These are phyloP conservation scores for Globisporangium camurandrum DNA, from an alignment of 352 stramenopile genomes.

Conservation along the genomic window DNA sequence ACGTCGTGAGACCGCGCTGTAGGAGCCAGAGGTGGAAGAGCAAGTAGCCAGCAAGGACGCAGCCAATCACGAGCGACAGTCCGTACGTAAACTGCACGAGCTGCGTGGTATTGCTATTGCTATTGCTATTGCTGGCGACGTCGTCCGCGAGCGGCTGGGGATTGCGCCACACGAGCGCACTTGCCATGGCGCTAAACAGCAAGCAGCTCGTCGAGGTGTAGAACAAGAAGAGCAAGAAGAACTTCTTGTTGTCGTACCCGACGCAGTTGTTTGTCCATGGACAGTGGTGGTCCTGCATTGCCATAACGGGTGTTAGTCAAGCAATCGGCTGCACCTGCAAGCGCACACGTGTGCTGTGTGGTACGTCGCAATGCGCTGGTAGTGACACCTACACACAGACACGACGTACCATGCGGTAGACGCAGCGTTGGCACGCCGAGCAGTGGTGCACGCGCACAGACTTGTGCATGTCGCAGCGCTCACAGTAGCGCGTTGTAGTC, in stretches of 20 bases:
- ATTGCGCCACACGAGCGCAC: slow-evolving; percentile 18
- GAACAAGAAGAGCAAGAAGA: slow-evolving; percentile 71
- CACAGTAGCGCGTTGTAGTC: slow-evolving; percentile 48
- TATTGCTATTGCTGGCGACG: no score
- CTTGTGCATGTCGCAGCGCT: slow-evolving; percentile 67
- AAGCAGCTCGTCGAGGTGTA: slow-evolving; percentile 69
- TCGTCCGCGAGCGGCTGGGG: slow-evolving; percentile 2
- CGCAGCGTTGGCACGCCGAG: slow-evolving; percentile 59
- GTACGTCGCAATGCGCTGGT: no score
- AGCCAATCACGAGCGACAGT: slow-evolving; percentile 45
- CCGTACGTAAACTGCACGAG: slow-evolving; percentile 39
- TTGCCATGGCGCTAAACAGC: slow-evolving; percentile 39
- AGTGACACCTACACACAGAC: no score
- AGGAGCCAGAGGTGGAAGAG: slow-evolving; percentile 74
- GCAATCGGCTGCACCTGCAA: neutral
- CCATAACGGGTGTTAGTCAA: neutral
- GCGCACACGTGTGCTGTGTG: no score
- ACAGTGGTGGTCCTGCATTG: slow-evolving; percentile 66
- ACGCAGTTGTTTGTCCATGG: slow-evolving; percentile 84
- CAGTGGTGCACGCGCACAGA: slow-evolving; percentile 62
- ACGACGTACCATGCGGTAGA: slow-evolving; percentile 70
- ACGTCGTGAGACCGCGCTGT: slow-evolving; percentile 52
- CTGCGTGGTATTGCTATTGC: no score
- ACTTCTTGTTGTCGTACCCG: slow-evolving; percentile 81
- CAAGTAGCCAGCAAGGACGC: slow-evolving; percentile 59